Evolutionary conservation across 768 basidiomycete genomes (phyloP), one percentile per base, ranked within the genome.

Genomic region (Boletus speciosus): DNA sequence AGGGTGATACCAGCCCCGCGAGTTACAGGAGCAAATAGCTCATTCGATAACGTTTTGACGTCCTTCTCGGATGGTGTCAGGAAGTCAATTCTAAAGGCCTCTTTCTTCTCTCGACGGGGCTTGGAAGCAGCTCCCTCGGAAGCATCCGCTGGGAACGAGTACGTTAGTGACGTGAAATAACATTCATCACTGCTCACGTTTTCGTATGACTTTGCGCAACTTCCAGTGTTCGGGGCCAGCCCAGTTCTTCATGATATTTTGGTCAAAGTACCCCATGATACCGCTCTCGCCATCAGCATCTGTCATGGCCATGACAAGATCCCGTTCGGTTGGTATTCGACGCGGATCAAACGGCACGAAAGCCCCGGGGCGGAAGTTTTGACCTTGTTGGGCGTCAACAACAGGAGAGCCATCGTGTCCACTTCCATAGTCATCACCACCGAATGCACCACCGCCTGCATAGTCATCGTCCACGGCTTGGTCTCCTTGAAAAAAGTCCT

Each of bases 141-240:
- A 7, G 75, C 76, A 41, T 82, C 82, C 27, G 79, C 77, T 69
- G 70, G 53, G 64, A 56, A 47, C 31, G 49, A 11, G 25, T 54
- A 49, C 7, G 27, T 32, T 29, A 38, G 49, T 53, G 46, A 42
- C 52, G 46, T 25, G 21, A 37, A 45, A 47, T 23, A 11, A 44
- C 45, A n/a, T 27, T 27, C 19, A 45, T 14, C 6, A 41, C 51
- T 12, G 69, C 84, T 71, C 58, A 95, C 93, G 80, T 76, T 81
- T 82, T 55, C 88, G 81, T 49, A 93, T 76, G n/a, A 85, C 79
- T 66, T 85, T 89, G 57, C 89, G 77, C 64, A 98, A 70, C 68
- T 96, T 98, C 96, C 97, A 99, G 67, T 99, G 97, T 71, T 98
- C 93, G 8, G 95, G 95, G 0, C 97, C 97, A 4, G 97, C 97